Base-by-base conservation (phyloP, 768 basidiomycete species). In the Lactarius vividus region DNA sequence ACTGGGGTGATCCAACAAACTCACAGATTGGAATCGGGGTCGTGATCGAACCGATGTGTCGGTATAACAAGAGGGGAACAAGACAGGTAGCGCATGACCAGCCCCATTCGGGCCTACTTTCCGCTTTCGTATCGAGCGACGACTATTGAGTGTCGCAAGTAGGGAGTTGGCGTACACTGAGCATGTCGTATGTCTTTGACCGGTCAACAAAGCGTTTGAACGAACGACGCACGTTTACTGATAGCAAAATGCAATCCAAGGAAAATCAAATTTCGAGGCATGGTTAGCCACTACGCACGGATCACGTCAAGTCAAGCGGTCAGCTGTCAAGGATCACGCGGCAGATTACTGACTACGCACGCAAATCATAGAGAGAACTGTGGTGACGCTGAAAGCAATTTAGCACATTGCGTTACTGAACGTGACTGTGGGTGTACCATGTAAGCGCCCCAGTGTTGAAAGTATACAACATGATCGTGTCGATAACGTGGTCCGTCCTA, bases 201-300 rank as follows among this genome's bases (percentile, higher is more conserved):
- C 26, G 31, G n/a, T 33, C 33, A 33, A 23, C 16, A 26, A 40
- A 18, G 58, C 28, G 23, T 13, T 23, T 40, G 18, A 23, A 33
- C 10, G 56, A 6, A 40, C 23, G 3, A 62, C 66, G 40, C 53
- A 68, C 66, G 57, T 59, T 68, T 68, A 54, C 54, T 61, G 62
- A 68, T 64, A n/a, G 54, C 42, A 33, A 68, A 68, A n/a, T 68
- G 66, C 9, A 68, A n/a, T 20, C 62, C 57, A 9, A 68, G 63
- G 40, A 68, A 64, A 58, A 68, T 28, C 26, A 68, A 46, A 37
- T 68, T 68, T 11, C 49, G 28, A 33, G 66, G 61, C 66, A 67
- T 67, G 23, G 61, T 53, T 10, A 63, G 23, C 61, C 61, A 62
- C 66, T 67, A 39, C 42, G 33, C 10, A 37, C 35, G 26, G 49